phyloP scores from a whole-genome alignment of 2,329 filamentous ascomycete species.

The Botrytis elliptica region DNA sequence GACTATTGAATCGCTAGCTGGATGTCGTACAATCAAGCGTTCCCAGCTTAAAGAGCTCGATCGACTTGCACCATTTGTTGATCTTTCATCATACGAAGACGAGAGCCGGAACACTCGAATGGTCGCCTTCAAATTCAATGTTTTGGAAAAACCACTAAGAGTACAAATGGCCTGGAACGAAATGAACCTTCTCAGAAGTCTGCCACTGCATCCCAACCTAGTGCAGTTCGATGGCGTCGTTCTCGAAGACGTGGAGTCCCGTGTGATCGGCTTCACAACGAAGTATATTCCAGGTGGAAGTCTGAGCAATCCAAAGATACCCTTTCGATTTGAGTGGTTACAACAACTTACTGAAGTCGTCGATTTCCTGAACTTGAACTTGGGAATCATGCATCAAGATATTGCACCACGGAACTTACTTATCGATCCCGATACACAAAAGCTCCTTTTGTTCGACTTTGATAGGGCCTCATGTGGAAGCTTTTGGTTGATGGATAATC shows the following conservation, averaged over 20 bases:
- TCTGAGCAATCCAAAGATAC: slow-evolving; percentile 24
- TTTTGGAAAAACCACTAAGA: background rate
- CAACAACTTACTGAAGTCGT: slow-evolving; percentile 42
- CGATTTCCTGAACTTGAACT: slow-evolving; percentile 42
- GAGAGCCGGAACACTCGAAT: background rate
- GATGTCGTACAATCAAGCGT: background rate
- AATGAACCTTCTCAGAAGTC: background rate
- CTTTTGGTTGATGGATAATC: slow-evolving; percentile 12
- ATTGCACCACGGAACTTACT: slow-evolving; percentile 43
- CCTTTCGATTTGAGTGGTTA: slow-evolving; percentile 42
- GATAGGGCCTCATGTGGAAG: slow-evolving; percentile 23
- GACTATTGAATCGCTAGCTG: background rate
- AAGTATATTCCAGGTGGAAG: background rate
- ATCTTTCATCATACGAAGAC: slow-evolving; percentile 5
- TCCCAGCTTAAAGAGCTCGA: background rate
- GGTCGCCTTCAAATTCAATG: background rate
- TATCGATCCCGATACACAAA: slow-evolving; percentile 39
- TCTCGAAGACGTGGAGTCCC: slow-evolving; percentile 5
- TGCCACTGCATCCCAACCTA: background rate
- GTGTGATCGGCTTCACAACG: background rate
- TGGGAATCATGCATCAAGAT: slow-evolving; percentile 44
- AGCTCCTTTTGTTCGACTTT: slow-evolving; percentile 43
- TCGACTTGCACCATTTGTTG: background rate
- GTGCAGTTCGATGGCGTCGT: background rate
- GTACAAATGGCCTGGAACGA: background rate